These are phyloP conservation scores for Stephania japonica DNA, from an alignment of 164 flowering plant genomes.

Conservation along the genomic window DNA sequence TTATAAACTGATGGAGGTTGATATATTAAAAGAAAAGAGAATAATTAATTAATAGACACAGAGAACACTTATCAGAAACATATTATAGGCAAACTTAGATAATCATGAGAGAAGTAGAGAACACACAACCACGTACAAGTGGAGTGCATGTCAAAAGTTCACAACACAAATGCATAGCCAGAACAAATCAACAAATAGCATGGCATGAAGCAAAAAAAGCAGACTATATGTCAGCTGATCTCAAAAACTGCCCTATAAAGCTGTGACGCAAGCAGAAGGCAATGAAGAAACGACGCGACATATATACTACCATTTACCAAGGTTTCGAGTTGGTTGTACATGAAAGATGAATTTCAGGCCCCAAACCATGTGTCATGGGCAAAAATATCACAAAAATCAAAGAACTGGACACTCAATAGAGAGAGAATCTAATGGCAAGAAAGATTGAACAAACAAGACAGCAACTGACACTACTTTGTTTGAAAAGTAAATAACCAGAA, in stretches of 20 bases:
- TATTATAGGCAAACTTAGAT: conserved; percentile 1
- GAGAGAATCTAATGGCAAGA: background rate
- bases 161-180: too few relatives aligned
- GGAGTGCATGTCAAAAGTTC: background rate
- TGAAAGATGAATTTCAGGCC: background rate
- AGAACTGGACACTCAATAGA: background rate
- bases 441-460: background rate
- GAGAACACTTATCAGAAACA: background rate
- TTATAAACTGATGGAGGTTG: conserved; percentile 58
- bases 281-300: background rate
- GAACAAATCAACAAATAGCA: too few relatives aligned
- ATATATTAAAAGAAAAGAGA: conserved; percentile 1
- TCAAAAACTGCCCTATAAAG: background rate
- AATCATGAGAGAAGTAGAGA: background rate
- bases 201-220: too few relatives aligned
- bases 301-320: background rate
- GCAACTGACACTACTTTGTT: background rate
- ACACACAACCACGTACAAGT: background rate
- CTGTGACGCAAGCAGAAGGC: background rate
- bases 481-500: background rate
- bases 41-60: background rate
- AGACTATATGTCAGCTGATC: too few relatives aligned
- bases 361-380: background rate
- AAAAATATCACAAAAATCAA: background rate
- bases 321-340: background rate